Evolutionary conservation across 2,329 filamentous ascomycete genomes (phyloP).

Genomic region (Piedraia hortae): DNA sequence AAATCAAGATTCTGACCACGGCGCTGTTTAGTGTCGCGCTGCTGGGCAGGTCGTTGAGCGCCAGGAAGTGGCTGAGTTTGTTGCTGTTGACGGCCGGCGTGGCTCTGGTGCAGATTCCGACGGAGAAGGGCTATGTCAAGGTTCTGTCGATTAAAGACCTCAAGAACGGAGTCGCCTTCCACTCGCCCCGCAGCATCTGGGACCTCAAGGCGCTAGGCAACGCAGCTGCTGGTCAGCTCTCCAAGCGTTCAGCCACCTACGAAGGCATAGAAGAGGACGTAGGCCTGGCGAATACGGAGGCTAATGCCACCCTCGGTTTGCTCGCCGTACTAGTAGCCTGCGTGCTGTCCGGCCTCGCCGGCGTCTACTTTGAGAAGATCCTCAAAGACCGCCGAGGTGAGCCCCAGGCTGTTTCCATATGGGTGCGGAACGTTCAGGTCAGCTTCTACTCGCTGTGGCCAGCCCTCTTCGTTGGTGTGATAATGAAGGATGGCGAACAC

Average conservation of each 20-base stretch:
- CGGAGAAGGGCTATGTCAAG: conserved; percentile 20
- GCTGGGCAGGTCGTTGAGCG: conserved; percentile 40
- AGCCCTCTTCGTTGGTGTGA: conserved; percentile 57
- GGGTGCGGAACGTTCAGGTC: conserved; percentile 84
- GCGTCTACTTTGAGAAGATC: conserved; percentile 74
- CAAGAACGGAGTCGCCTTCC: conserved; percentile 28
- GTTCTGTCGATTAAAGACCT: conserved; percentile 31
- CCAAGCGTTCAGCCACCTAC: conserved; percentile 59
- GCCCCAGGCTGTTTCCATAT: conserved; percentile 45
- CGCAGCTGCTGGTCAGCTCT: conserved; percentile 21
- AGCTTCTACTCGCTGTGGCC: conserved; percentile 86
- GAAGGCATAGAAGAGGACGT: conserved; percentile 52
- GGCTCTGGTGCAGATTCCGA: conserved; percentile 55
- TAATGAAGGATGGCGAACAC: conserved; percentile 63
- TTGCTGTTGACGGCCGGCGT: conserved; percentile 58
- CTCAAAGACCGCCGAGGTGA: conserved; percentile 42
- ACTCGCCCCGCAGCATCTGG: conserved; percentile 55
- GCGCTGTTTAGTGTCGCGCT: conserved; percentile 65
- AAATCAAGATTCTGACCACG: conserved; percentile 79
- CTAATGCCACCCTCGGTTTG: conserved; percentile 60
- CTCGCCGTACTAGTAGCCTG: conserved; percentile 53
- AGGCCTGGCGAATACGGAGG: conserved; percentile 21
- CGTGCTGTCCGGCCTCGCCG: conserved; percentile 54
- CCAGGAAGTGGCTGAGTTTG: conserved; percentile 55
- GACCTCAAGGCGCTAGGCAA: conserved; percentile 40